phyloP scores from a whole-genome alignment of 345 rosid genomes.

The Odontarrhena argentea region DNA sequence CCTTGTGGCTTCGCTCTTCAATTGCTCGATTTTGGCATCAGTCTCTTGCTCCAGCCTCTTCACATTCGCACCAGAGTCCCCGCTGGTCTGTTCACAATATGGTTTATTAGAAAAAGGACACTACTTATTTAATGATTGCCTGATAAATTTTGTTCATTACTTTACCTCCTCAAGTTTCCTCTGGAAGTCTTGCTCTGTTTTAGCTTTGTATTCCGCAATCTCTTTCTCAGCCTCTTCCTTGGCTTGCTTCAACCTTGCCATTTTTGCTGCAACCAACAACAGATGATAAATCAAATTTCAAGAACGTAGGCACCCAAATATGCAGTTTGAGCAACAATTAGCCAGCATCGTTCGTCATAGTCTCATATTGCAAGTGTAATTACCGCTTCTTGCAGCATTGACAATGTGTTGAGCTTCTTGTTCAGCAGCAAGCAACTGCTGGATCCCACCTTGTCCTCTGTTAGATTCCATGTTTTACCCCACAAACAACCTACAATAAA shows the following conservation, averaged over 20 bases:
- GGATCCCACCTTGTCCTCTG: constrained; percentile 86
- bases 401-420: constrained; percentile 92
- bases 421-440: constrained; percentile 88
- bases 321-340: neutral
- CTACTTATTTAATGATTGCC: neutral
- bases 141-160: neutral
- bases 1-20: constrained; percentile 56
- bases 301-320: neutral
- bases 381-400: constrained; percentile 69
- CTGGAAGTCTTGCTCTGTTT: constrained; percentile 77
- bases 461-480: constrained; percentile 58
- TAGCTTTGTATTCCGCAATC: constrained; percentile 70
- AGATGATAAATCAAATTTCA: neutral
- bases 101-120: neutral
- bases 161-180: constrained; percentile 79
- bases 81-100: constrained; percentile 63
- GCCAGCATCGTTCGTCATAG: neutral
- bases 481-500: constrained; percentile 3
- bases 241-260: constrained; percentile 86
- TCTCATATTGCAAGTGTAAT: neutral
- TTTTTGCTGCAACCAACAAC: constrained; percentile 53
- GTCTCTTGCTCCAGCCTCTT: constrained; percentile 91
- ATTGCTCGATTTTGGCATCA: constrained; percentile 60
- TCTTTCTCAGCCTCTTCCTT: constrained; percentile 96
- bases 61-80: constrained; percentile 94